These are phyloP conservation scores for Cyberlindnera nakhonratchasimensis DNA, from an alignment of 805 yeast species.

Conservation along the genomic window DNA sequence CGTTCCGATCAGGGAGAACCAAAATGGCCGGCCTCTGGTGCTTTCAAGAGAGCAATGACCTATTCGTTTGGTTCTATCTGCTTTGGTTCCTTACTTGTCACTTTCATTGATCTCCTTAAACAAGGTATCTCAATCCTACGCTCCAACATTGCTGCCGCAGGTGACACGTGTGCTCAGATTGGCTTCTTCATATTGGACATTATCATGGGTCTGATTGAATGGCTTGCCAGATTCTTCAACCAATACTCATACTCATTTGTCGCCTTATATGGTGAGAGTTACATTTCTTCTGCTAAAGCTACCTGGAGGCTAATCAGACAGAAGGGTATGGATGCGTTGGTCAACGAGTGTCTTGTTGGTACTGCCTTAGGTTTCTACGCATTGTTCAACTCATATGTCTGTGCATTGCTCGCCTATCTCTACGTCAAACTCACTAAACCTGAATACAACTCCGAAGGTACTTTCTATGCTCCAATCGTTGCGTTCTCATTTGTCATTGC, in stretches of 20 bases:
- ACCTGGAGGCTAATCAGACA: constrained; percentile 74
- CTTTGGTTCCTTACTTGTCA: constrained; percentile 74
- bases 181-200: constrained; percentile 53
- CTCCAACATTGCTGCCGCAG: constrained; percentile 48
- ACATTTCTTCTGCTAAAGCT: constrained; percentile 71
- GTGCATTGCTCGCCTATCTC: constrained; percentile 58
- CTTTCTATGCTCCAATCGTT: constrained; percentile 65
- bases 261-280: constrained; percentile 82
- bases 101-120: constrained; percentile 64
- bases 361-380: constrained; percentile 78
- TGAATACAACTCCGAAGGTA: constrained; percentile 54
- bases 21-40: constrained; percentile 71
- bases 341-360: constrained; percentile 79
- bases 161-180: constrained; percentile 51
- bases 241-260: constrained; percentile 86
- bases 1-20: constrained; percentile 78
- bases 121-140: constrained; percentile 51
- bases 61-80: constrained; percentile 89
- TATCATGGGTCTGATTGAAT: constrained; percentile 62
- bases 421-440: constrained; percentile 69
- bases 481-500: constrained; percentile 74
- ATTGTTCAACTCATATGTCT: constrained; percentile 64
- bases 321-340: constrained; percentile 80
- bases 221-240: constrained; percentile 83
- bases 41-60: constrained; percentile 76